phyloP scores from a whole-genome alignment of 305 asterid genomes.

The Coffea humblotiana region DNA sequence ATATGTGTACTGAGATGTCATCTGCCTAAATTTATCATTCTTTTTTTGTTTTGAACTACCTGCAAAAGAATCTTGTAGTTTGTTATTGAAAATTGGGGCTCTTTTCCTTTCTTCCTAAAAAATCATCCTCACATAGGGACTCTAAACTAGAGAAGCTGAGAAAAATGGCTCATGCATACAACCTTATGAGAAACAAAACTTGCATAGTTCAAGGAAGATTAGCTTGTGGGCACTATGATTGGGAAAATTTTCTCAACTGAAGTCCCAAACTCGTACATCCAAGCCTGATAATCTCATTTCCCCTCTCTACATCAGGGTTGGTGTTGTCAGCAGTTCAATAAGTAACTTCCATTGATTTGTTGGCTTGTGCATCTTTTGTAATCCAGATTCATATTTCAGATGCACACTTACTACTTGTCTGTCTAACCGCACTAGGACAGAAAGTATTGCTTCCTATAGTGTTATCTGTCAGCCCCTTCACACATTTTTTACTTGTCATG shows the following conservation, averaged over 20 bases:
- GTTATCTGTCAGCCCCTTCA: background rate
- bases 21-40: too few species aligned
- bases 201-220: background rate
- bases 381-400: background rate
- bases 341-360: background rate
- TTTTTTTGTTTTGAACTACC: background rate
- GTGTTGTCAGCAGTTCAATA: background rate
- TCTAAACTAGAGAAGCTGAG: background rate
- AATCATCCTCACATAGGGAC: background rate
- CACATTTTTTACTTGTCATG: background rate
- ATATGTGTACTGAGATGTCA: too few species aligned
- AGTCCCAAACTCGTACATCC: background rate
- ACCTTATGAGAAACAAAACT: background rate
- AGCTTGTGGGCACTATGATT: background rate
- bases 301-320: background rate
- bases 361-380: too few species aligned
- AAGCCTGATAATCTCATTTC: background rate
- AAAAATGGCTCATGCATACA: background rate
- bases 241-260: background rate
- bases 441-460: too few species aligned
- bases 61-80: background rate
- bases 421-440: too few species aligned
- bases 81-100: background rate
- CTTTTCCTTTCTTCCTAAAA: background rate
- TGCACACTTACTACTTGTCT: background rate